Conservation (phyloP, 805 yeast genomes). For the Candida fluviatilis region DNA sequence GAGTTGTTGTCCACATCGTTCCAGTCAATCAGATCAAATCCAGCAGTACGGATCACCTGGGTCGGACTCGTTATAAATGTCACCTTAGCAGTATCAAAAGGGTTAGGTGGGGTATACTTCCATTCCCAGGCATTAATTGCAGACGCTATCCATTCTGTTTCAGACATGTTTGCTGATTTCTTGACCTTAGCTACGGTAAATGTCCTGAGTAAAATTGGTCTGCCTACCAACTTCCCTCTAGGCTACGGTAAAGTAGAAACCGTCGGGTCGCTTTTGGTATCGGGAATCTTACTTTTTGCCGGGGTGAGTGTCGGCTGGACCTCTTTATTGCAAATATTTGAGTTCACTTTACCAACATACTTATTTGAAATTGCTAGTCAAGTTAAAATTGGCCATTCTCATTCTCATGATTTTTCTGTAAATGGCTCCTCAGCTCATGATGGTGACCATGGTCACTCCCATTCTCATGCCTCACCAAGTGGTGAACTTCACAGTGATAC, state of each 20-base stretch:
- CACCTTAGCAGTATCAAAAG: conserved; percentile 82
- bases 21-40: conserved; percentile 44
- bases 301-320: conserved; percentile 91
- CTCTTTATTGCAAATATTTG: conserved; percentile 63
- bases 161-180: conserved; percentile 87
- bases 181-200: conserved; percentile 87
- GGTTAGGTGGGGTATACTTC: conserved; percentile 84
- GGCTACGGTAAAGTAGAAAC: conserved; percentile 95
- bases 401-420: conserved; percentile 37
- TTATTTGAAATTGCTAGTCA: conserved; percentile 50
- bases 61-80: conserved; percentile 81
- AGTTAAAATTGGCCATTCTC: conserved; percentile 49
- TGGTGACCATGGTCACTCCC: conserved; percentile 19
- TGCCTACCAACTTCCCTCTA: conserved; percentile 66
- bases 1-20: conserved; percentile 30
- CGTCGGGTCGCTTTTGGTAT: conserved; percentile 84
- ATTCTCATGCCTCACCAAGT: conserved; percentile 17
- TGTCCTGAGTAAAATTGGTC: conserved; percentile 52
- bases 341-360: conserved; percentile 62
- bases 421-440: conserved; percentile 9
- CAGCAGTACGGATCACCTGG: conserved; percentile 92
- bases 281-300: conserved; percentile 77
- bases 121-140: conserved; percentile 94
- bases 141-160: conserved; percentile 89
- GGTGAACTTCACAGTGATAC: conserved; percentile 8